Conservation (phyloP, 192 early-diverging fungal genomes). For the Gamsiella multidivaricata region DNA sequence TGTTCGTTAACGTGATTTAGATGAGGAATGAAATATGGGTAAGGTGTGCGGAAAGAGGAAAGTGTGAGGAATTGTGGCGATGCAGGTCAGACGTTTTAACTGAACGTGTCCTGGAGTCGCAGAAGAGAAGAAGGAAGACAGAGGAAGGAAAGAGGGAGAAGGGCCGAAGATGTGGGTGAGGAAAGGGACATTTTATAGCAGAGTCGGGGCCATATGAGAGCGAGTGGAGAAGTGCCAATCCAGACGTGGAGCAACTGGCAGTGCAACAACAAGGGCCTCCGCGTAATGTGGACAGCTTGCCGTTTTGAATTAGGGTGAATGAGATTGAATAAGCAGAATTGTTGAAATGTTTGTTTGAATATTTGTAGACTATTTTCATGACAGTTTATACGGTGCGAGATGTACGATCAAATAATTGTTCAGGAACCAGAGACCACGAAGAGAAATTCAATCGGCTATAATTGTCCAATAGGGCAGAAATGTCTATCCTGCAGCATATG, state of each 20-base stretch:
- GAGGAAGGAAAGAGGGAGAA: not conserved
- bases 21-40: not conserved
- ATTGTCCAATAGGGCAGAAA: too few species aligned
- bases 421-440: too few species aligned
- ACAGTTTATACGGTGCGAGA: too few species aligned
- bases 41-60: not conserved
- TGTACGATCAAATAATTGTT: too few species aligned
- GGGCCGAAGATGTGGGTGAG: not conserved
- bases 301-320: too few species aligned
- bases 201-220: slow-evolving; percentile 27
- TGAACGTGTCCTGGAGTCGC: too few species aligned
- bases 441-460: too few species aligned
- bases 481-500: too few species aligned
- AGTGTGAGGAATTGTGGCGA: not conserved
- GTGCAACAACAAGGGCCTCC: not conserved
- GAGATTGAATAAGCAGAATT: too few species aligned
- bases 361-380: too few species aligned
- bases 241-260: not conserved
- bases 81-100: slow-evolving; percentile 2
- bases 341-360: too few species aligned
- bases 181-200: slow-evolving; percentile 18
- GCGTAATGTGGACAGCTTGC: not conserved
- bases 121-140: not conserved
- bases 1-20: not conserved
- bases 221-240: slow-evolving; percentile 19